Conservation (phyloP, 345 rosid genomes). For the Dovyalis caffra region DNA sequence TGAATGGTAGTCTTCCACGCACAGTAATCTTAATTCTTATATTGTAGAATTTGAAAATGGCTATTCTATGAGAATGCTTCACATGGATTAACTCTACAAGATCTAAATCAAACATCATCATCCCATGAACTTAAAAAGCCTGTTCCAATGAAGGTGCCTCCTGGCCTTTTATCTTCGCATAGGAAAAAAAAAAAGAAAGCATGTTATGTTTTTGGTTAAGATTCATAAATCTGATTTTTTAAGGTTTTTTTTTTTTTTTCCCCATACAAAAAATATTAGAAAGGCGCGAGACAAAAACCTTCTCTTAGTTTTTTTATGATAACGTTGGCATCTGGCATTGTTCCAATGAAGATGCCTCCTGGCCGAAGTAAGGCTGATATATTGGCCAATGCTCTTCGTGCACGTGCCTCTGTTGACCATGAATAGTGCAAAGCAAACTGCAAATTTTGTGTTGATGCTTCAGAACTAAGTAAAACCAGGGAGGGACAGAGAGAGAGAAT, state of each 20-base stretch:
- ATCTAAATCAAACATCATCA: not conserved
- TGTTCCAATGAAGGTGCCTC: not conserved
- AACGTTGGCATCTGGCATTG: conserved; percentile 99
- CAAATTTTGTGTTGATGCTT: conserved; percentile 26
- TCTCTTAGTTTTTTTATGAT: conserved; percentile 78
- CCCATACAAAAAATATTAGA: not conserved
- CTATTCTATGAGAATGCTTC: not conserved
- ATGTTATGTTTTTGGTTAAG: not conserved
- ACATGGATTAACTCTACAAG: not conserved
- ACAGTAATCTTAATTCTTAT: conserved; percentile 6
- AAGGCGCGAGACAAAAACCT: conserved; percentile 44
- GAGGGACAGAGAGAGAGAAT: not conserved
- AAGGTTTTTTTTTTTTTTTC: not conserved
- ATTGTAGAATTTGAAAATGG: not conserved
- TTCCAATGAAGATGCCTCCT: conserved; percentile 87
- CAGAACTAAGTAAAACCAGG: conserved; percentile 12
- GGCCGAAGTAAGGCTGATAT: conserved; percentile 94
- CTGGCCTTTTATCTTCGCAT: not conserved
- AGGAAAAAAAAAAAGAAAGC: not conserved
- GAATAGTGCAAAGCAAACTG: conserved; percentile 98
- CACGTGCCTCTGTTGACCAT: conserved; percentile 93
- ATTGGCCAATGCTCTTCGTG: conserved; percentile 88
- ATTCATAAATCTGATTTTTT: not conserved
- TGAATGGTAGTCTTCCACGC: conserved; percentile 19
- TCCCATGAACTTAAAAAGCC: not conserved